phyloP scores from a whole-genome alignment of 2,329 filamentous ascomycete species.

The Aspergillus luchuensis region DNA sequence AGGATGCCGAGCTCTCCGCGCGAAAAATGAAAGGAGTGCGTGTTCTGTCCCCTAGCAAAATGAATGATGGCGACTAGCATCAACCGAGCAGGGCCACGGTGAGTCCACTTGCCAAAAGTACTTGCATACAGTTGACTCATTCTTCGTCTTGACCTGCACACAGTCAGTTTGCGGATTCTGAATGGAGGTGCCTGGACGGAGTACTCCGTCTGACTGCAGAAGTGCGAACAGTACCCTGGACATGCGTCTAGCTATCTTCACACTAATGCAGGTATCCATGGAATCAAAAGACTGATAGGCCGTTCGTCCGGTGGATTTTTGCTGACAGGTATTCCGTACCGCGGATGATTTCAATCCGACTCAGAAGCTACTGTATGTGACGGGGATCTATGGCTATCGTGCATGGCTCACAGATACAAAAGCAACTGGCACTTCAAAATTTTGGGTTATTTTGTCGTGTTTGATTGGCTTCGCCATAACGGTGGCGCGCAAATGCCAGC shows the following conservation, averaged over 20 bases:
- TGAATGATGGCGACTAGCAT: not conserved
- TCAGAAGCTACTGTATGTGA: not conserved
- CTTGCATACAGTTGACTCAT: not conserved
- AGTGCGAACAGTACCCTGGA: not conserved
- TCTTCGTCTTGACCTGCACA: not conserved
- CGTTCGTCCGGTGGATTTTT: not conserved
- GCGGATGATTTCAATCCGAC: not conserved
- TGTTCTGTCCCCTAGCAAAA: not conserved
- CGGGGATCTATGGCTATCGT: not conserved
- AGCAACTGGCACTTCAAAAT: not conserved
- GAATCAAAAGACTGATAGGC: not conserved
- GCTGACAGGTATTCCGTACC: conserved; percentile 2
- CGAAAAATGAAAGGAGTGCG: not conserved
- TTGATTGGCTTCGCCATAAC: not conserved
- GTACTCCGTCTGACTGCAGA: not conserved
- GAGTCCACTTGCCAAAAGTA: not conserved
- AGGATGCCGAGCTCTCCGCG: not conserved
- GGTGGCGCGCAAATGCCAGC: not conserved
- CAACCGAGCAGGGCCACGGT: not conserved
- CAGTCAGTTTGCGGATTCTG: not conserved
- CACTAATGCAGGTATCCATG: conserved; percentile 8
- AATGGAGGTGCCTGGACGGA: not conserved
- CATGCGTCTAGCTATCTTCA: not conserved
- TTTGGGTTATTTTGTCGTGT: not conserved
- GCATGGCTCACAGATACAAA: not conserved